phyloP scores from a whole-genome alignment of 2,329 filamentous ascomycete species.

The Cladosporium sp. region DNA sequence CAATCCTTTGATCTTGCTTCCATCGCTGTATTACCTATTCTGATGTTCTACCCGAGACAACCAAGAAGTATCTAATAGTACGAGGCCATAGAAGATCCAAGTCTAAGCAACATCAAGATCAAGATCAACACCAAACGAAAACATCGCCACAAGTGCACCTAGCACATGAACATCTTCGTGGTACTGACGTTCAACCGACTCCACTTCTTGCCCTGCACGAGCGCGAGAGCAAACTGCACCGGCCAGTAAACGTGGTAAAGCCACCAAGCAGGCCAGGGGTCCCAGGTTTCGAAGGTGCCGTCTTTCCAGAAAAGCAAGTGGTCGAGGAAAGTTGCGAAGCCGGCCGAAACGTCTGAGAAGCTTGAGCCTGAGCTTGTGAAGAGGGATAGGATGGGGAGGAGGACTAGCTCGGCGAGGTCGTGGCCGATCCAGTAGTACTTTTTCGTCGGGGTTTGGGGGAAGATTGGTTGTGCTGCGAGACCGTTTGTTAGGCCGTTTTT shows the following conservation, averaged over 20 bases:
- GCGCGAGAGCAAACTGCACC: conserved; percentile 44
- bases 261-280: conserved; percentile 48
- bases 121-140: no score
- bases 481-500: conserved; percentile 21
- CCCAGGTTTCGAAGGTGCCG: conserved; percentile 45
- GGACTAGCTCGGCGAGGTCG: conserved; percentile 52
- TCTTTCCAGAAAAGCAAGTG: conserved; percentile 47
- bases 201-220: conserved; percentile 51
- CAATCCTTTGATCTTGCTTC: no score
- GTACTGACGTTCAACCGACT: conserved; percentile 65
- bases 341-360: conserved; percentile 23
- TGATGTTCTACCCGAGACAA: no score
- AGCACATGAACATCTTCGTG: conserved; percentile 51
- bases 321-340: conserved; percentile 31
- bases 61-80: no score
- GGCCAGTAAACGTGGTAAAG: conserved; percentile 53
- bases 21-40: no score
- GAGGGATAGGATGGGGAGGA: conserved; percentile 44
- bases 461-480: conserved; percentile 22
- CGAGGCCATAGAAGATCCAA: no score
- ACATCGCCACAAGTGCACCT: not conserved
- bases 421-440: conserved; percentile 63
- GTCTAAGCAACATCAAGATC: no score
- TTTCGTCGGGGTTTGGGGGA: conserved; percentile 17
- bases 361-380: conserved; percentile 27